Conservation (phyloP, 495 filamentous ascomycete species). For the Glutinoglossum americanum region DNA sequence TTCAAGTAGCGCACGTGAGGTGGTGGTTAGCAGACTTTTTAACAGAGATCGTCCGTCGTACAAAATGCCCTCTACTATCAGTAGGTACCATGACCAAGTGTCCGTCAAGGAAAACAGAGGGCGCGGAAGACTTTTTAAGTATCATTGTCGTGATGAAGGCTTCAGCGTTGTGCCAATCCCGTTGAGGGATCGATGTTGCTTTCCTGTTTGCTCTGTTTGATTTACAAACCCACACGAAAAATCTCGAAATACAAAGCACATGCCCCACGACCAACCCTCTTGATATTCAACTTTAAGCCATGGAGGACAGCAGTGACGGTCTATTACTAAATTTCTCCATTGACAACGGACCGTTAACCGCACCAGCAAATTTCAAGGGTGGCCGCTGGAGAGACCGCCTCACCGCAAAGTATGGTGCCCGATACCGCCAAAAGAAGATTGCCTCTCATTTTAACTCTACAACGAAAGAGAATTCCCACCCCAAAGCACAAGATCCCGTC, state of each 20-base stretch:
- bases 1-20: not conserved
- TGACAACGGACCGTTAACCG: conserved; percentile 28
- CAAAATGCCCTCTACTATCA: not conserved
- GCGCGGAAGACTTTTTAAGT: not conserved
- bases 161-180: not conserved
- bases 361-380: conserved; percentile 55
- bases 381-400: conserved; percentile 80
- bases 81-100: not conserved
- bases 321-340: conserved; percentile 85
- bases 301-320: conserved; percentile 65
- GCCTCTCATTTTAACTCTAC: conserved; percentile 2
- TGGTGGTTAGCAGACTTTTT: not conserved
- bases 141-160: not conserved
- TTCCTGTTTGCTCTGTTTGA: not conserved
- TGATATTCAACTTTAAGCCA: not conserved
- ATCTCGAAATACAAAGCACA: not conserved
- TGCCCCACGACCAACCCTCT: not conserved
- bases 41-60: not conserved
- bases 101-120: not conserved
- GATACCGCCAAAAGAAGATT: conserved; percentile 23
- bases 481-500: conserved; percentile 9
- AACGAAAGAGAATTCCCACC: conserved; percentile 13
- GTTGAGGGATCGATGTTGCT: not conserved
- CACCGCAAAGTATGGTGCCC: conserved; percentile 51
- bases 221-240: not conserved